phyloP scores from a whole-genome alignment of 345 rosid genomes.

The Acer yangbiense region DNA sequence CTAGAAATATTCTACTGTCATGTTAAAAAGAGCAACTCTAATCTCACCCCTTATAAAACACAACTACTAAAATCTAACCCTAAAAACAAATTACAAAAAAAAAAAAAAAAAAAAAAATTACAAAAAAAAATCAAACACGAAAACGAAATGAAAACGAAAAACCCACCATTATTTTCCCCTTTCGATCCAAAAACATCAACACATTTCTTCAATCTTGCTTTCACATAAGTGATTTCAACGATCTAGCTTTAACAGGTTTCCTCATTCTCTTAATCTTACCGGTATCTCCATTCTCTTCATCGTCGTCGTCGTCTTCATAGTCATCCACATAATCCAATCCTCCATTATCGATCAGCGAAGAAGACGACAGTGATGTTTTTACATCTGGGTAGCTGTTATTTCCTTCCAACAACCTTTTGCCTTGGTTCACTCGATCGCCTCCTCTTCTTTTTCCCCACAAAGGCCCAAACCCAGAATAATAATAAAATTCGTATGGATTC shows the following conservation, averaged over 20 bases:
- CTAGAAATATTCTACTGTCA: conserved; percentile 29
- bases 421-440: conserved; percentile 33
- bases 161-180: conserved; percentile 7
- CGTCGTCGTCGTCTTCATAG: conserved; percentile 35
- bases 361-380: conserved; percentile 31
- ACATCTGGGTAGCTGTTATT: not conserved
- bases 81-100: conserved; percentile 2
- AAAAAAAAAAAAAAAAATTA: not conserved
- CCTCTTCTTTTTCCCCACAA: conserved; percentile 74
- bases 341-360: conserved; percentile 26
- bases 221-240: conserved; percentile 90
- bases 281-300: conserved; percentile 26
- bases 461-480: conserved; percentile 97
- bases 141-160: not conserved
- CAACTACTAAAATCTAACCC: conserved; percentile 30
- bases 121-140: not conserved
- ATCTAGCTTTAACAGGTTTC: conserved; percentile 85
- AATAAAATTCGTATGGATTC: conserved; percentile 77
- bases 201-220: not conserved
- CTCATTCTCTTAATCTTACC: conserved; percentile 58
- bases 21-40: conserved; percentile 28
- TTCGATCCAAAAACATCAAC: not conserved
- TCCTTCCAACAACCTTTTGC: conserved; percentile 4
- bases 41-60: conserved; percentile 26
- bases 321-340: conserved; percentile 44